Conservation (phyloP, 1,284 basidiomycete genomes). For the Crepidotus sp. region DNA sequence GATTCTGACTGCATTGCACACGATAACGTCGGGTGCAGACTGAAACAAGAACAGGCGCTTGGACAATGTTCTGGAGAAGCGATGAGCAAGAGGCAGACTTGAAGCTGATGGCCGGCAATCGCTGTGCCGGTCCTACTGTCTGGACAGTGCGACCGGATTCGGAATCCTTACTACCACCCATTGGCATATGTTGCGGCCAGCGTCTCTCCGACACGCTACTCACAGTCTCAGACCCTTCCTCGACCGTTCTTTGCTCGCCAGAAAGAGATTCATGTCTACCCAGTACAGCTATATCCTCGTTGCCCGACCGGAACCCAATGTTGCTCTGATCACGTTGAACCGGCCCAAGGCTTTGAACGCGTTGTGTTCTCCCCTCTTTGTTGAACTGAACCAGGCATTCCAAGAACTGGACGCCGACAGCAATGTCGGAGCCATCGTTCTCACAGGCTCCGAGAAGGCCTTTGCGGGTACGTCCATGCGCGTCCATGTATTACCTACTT, state of each 20-base stretch:
- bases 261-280: constrained; percentile 34
- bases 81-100: no score
- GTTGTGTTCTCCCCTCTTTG: constrained; percentile 72
- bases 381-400: constrained; percentile 71
- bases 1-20: constrained; percentile 14
- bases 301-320: constrained; percentile 64
- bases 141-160: no score
- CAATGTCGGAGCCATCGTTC: constrained; percentile 74
- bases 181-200: constrained; percentile 4
- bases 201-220: not conserved
- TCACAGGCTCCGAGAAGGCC: constrained; percentile 90
- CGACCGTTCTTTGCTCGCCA: not conserved
- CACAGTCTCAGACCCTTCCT: not conserved
- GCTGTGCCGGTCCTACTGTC: no score
- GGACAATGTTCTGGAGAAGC: no score
- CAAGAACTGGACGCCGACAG: constrained; percentile 67
- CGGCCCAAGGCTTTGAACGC: constrained; percentile 96
- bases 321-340: constrained; percentile 89
- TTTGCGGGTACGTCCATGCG: constrained; percentile 65
- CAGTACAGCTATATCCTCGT: constrained; percentile 69
- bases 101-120: no score
- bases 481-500: not conserved
- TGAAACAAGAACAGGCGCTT: no score
- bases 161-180: not conserved
- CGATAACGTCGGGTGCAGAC: no score